phyloP scores from a whole-genome alignment of 129 eudicot genomes.

The Helianthus annuus region DNA sequence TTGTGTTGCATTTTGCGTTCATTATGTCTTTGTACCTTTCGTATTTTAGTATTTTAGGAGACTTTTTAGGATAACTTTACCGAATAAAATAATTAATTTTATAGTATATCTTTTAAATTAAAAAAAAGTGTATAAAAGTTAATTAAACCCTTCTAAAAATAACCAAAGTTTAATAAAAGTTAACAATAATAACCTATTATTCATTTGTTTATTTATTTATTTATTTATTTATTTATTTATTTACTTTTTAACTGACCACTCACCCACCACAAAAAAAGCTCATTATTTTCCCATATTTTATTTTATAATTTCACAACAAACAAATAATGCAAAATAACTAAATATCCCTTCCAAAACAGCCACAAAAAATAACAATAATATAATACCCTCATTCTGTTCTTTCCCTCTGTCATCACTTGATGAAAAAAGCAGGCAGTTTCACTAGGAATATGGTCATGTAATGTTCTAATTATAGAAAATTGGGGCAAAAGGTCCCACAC shows the following conservation, averaged over 20 bases:
- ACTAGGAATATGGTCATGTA: conserved; percentile 34
- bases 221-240: too few relatives aligned
- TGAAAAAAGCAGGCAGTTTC: conserved; percentile 33
- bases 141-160: too few relatives aligned
- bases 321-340: conserved; percentile 5
- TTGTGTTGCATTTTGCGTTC: too few relatives aligned
- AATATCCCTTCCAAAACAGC: conserved; percentile 10
- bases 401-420: conserved; percentile 31
- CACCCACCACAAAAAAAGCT: conserved; percentile 21
- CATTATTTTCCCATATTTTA: conserved; percentile 4
- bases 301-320: background rate
- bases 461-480: conserved; percentile 29
- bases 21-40: too few relatives aligned
- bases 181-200: too few relatives aligned
- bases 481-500: conserved; percentile 35
- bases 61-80: too few relatives aligned
- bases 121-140: too few relatives aligned
- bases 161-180: too few relatives aligned
- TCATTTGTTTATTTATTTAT: too few relatives aligned
- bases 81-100: too few relatives aligned
- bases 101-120: too few relatives aligned
- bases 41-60: too few relatives aligned
- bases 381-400: conserved; percentile 25
- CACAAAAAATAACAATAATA: conserved; percentile 22
- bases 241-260: conserved; percentile 15